phyloP scores from a whole-genome alignment of 208 protist species.

The Crithidia acanthocephali region DNA sequence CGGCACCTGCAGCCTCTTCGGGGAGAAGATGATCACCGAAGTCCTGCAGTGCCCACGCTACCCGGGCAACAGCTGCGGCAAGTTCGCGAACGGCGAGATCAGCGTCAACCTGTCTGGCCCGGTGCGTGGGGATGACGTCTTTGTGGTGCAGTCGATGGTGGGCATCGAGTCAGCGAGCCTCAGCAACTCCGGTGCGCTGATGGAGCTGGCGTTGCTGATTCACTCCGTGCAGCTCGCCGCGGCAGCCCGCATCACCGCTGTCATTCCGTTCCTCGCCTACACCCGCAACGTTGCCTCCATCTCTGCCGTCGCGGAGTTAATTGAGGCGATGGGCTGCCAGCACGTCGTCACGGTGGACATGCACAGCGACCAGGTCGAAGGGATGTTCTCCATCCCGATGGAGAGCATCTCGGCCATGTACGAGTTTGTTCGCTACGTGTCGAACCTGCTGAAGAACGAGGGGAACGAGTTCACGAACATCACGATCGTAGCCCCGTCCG shows the following conservation, averaged over 20 bases:
- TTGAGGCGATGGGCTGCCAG: slow-evolving; percentile 89
- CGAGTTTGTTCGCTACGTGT: slow-evolving; percentile 89
- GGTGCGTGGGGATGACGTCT: slow-evolving; percentile 96
- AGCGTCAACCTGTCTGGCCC: slow-evolving; percentile 77
- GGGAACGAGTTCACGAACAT: slow-evolving; percentile 73
- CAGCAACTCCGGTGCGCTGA: slow-evolving; percentile 85
- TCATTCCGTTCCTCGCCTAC: slow-evolving; percentile 95
- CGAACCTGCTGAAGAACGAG: slow-evolving; percentile 66
- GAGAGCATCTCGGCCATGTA: slow-evolving; percentile 87
- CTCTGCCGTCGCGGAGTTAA: slow-evolving; percentile 88
- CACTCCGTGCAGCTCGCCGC: slow-evolving; percentile 82
- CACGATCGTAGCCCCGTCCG: slow-evolving; percentile 72
- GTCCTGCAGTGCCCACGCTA: slow-evolving; percentile 68
- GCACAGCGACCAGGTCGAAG: slow-evolving; percentile 92
- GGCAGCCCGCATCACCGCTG: slow-evolving; percentile 87
- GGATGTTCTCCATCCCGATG: slow-evolving; percentile 95
- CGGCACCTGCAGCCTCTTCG: slow-evolving; percentile 59
- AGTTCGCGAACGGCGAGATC: slow-evolving; percentile 89
- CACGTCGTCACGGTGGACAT: slow-evolving; percentile 95
- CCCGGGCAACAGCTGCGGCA: slow-evolving; percentile 54
- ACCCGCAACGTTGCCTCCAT: slow-evolving; percentile 93
- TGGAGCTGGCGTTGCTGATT: slow-evolving; percentile 93
- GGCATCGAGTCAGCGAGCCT: slow-evolving; percentile 81
- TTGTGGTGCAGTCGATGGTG: slow-evolving; percentile 93
- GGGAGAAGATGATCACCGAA: slow-evolving; percentile 83